Base-by-base conservation (phyloP, 768 basidiomycete genomes). In the Crassisporium funariophilum region DNA sequence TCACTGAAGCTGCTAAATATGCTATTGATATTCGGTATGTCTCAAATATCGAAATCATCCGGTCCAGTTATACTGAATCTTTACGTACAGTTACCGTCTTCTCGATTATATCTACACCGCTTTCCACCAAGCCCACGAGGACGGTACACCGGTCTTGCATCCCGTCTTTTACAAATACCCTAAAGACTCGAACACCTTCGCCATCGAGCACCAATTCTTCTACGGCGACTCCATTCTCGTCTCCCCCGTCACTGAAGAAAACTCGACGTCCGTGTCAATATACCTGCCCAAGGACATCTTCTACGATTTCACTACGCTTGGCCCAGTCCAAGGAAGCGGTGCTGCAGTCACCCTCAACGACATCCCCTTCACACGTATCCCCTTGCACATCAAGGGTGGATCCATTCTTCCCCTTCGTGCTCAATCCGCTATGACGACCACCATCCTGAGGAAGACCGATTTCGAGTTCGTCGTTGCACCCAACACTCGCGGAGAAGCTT, bases 91-190 rank as follows among this genome's bases (percentile, higher is more conserved):
- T 11, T 85, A 86, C 55, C 83, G 83, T 41, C 70, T 87, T 4
- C 54, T 88, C 38, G 86, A 87, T 59, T 87, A 88, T 64, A 59
- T 88, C 46, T 87, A 84, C 63, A 88, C 86, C 4, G 75, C 82
- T 2, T 81, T 87, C 74, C 83, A 86, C 58, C 62, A 72, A 37
- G 80, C 81, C 2, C 67, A 70, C 48, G 36, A 68, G 13, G 76
- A 80, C 49, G 86, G 85, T n/a, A 81, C 82, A 0, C 82, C 85
- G 4, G 73, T 85, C 20, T 67, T 85, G n/a, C 70, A 78, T 44
- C 82, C 85, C 11, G 61, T 86, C 24, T 86, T 76, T 74, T 85
- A 76, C 75, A 76, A 77, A 50, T 88, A 85, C 55, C 84, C 86
- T 5, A 73, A 78, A 45, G 86, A 88, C 61, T 11, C 65, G 1